These are phyloP conservation scores for Euphorbia peplus DNA, from an alignment of 345 rosid genomes.

Conservation along the genomic window DNA sequence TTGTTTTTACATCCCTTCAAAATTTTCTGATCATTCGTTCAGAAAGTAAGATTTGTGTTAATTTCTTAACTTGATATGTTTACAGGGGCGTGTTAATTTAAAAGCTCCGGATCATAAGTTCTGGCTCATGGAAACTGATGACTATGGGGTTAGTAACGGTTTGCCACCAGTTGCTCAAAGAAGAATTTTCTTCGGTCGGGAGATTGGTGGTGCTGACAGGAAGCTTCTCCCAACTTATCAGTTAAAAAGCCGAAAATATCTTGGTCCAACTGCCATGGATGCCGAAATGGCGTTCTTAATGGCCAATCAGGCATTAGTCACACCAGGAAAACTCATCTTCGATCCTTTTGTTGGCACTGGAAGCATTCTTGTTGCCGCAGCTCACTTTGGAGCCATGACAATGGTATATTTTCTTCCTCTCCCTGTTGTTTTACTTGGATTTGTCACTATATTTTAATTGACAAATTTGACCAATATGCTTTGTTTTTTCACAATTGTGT, in stretches of 20 bases:
- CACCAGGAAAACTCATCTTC: conserved; percentile 76
- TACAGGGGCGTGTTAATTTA: conserved; percentile 74
- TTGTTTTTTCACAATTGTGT: too few species aligned
- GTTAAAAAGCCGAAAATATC: conserved; percentile 76
- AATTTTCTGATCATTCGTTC: too few species aligned
- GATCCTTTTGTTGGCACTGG: conserved; percentile 99
- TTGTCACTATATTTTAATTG: neutral
- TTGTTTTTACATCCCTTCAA: too few species aligned
- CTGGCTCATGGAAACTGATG: conserved; percentile 85
- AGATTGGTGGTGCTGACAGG: conserved; percentile 89
- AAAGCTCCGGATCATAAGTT: conserved; percentile 77
- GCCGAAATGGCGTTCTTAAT: conserved; percentile 98
- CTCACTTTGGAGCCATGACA: conserved; percentile 88
- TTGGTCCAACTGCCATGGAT: conserved; percentile 98
- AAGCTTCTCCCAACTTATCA: conserved; percentile 81
- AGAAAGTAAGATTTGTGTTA: too few species aligned
- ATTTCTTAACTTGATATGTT: neutral
- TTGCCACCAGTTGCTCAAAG: conserved; percentile 73
- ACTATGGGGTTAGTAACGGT: conserved; percentile 68
- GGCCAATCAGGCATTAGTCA: conserved; percentile 90
- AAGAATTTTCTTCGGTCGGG: conserved; percentile 85
- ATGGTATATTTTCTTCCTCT: conserved; percentile 45
- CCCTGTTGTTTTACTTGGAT: neutral
- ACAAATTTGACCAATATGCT: too few species aligned
- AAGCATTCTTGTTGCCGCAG: conserved; percentile 91